Conservation (phyloP, 1,284 basidiomycete genomes). For the Apiotrichum gamsii region DNA sequence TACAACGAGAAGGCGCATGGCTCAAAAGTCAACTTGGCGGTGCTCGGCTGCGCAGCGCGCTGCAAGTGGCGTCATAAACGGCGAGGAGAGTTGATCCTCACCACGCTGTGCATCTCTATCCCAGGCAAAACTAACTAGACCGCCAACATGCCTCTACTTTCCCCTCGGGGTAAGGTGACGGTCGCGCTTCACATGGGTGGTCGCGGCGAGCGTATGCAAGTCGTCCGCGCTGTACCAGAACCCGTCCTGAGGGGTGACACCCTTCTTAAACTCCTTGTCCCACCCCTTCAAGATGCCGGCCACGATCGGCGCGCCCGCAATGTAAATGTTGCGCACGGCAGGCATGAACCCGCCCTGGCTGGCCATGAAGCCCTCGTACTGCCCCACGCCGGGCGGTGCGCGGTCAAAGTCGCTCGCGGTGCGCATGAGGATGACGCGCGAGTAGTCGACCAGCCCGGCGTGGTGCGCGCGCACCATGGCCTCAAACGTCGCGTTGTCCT, state of each 20-base stretch:
- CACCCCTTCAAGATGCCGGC: slow-evolving; percentile 35
- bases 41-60: too few relatives aligned
- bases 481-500: slow-evolving; percentile 53
- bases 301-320: slow-evolving; percentile 38
- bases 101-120: too few relatives aligned
- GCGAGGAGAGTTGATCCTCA: too few relatives aligned
- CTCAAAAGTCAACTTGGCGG: too few relatives aligned
- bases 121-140: too few relatives aligned
- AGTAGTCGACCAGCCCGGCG: slow-evolving; percentile 49
- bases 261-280: slow-evolving; percentile 25
- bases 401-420: slow-evolving; percentile 52
- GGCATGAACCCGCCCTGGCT: slow-evolving; percentile 37
- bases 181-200: too few relatives aligned
- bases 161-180: too few relatives aligned
- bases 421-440: slow-evolving; percentile 51
- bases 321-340: slow-evolving; percentile 35
- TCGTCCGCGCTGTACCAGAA: slow-evolving; percentile 28
- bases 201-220: slow-evolving; percentile 14
- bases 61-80: too few relatives aligned
- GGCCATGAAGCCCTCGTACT: slow-evolving; percentile 31
- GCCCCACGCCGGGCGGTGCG: slow-evolving; percentile 33
- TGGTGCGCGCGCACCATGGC: slow-evolving; percentile 49
- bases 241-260: slow-evolving; percentile 30
- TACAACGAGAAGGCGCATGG: too few relatives aligned
- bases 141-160: too few relatives aligned